These are phyloP conservation scores for Eimeria necatrix DNA, from an alignment of 169 alveolate species.

Conservation along the genomic window DNA sequence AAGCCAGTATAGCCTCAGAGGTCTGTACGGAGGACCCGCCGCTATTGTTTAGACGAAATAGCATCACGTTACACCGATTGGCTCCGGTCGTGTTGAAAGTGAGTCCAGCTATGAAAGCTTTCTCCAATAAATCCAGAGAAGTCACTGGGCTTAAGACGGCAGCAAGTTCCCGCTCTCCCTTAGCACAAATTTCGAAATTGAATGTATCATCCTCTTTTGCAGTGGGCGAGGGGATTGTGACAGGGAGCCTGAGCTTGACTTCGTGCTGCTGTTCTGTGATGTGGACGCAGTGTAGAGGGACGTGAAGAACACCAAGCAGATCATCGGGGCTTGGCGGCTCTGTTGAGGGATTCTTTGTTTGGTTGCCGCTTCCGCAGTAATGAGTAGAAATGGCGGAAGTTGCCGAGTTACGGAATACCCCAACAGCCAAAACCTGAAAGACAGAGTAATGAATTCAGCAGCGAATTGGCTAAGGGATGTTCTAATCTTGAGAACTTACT, in stretches of 20 bases:
- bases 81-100: slow-evolving; percentile 42
- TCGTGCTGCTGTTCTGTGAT: slow-evolving; percentile 47
- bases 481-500: neutral
- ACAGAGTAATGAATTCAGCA: neutral
- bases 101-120: slow-evolving; percentile 3
- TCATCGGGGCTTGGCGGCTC: slow-evolving; percentile 53
- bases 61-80: slow-evolving; percentile 69
- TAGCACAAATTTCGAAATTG: neutral
- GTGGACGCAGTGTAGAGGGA: slow-evolving; percentile 56
- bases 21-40: slow-evolving; percentile 17
- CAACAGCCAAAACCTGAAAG: slow-evolving; percentile 57
- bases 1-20: slow-evolving; percentile 21
- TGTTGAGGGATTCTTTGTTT: slow-evolving; percentile 2
- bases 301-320: slow-evolving; percentile 59
- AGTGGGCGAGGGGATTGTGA: neutral
- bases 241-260: slow-evolving; percentile 66
- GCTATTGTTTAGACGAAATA: slow-evolving; percentile 53
- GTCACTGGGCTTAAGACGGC: slow-evolving; percentile 40
- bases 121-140: slow-evolving; percentile 42
- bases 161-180: slow-evolving; percentile 49
- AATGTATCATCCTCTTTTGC: neutral
- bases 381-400: neutral
- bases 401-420: slow-evolving; percentile 12
- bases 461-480: neutral
- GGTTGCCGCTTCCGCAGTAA: neutral